phyloP scores from a whole-genome alignment of 306 rosid genomes.

The Rosa persica region DNA sequence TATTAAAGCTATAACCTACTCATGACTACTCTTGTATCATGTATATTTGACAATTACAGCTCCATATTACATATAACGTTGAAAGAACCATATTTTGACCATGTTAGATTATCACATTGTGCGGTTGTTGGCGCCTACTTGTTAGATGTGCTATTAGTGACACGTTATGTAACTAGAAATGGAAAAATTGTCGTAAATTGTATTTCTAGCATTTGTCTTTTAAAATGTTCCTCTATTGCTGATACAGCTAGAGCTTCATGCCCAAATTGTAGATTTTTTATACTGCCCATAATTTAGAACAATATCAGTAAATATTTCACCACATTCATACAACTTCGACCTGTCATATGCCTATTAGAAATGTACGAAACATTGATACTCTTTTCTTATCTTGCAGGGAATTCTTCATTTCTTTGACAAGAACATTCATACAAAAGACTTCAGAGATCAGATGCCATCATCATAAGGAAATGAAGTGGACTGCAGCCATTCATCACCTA shows the following conservation, averaged over 20 bases:
- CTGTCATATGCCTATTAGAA: neutral
- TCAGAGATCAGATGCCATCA: conserved; percentile 43
- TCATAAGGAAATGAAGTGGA: conserved; percentile 81
- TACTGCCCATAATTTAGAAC: neutral
- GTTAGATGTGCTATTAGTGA: neutral
- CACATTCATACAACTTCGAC: neutral
- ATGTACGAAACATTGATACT: neutral
- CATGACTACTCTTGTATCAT: neutral
- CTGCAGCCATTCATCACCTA: conserved; percentile 65
- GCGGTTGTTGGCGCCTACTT: neutral
- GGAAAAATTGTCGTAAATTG: neutral
- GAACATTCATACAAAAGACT: neutral
- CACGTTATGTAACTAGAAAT: neutral
- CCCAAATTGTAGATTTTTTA: neutral
- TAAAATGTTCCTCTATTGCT: neutral
- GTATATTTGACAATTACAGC: neutral
- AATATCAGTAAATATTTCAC: neutral
- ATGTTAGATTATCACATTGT: neutral
- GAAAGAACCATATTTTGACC: neutral
- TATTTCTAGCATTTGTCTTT: neutral
- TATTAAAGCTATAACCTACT: neutral
- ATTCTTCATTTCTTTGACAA: neutral
- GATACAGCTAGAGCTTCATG: neutral
- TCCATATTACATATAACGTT: neutral
- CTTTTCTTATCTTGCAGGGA: neutral